phyloP scores from a whole-genome alignment of 108 stramenopile genomes.

The Bacterosira constricta region DNA sequence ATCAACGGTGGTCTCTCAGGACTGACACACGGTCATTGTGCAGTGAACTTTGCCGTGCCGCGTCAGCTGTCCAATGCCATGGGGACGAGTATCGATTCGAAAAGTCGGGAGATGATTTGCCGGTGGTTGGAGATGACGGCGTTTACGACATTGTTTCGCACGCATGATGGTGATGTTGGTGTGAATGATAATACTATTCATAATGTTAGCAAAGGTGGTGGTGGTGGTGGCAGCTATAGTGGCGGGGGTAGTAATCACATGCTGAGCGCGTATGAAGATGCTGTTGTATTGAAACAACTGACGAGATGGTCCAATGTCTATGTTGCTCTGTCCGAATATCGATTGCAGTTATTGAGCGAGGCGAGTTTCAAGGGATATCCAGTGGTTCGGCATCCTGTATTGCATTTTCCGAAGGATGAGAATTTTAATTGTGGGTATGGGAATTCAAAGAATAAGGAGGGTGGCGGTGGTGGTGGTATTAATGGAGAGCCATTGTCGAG shows the following conservation, averaged over 20 bases:
- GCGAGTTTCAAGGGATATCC: constrained; percentile 51
- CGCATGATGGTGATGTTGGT: constrained; percentile 41
- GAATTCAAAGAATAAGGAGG: not conserved
- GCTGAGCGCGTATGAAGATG: constrained; percentile 40
- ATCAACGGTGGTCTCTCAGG: constrained; percentile 56
- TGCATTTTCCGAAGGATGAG: constrained; percentile 51
- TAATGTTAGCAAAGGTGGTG: not conserved
- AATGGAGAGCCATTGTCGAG: not conserved
- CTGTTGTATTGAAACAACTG: constrained; percentile 32
- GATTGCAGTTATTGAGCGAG: constrained; percentile 44
- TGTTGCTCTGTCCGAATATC: constrained; percentile 46
- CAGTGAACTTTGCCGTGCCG: constrained; percentile 43
- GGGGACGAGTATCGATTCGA: constrained; percentile 6
- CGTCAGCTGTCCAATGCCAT: not conserved
- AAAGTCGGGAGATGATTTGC: constrained; percentile 48
- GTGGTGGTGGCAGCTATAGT: too few species aligned
- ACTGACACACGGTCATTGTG: constrained; percentile 50
- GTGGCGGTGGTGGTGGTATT: not conserved
- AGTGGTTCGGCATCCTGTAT: constrained; percentile 53
- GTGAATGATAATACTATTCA: too few species aligned
- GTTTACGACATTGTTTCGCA: constrained; percentile 54
- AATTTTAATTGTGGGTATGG: constrained; percentile 3
- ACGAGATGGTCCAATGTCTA: constrained; percentile 45
- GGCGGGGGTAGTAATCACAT: too few species aligned
- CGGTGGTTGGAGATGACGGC: constrained; percentile 64